Conservation (phyloP, 768 basidiomycete species). For the Rhizopogon rudus region DNA sequence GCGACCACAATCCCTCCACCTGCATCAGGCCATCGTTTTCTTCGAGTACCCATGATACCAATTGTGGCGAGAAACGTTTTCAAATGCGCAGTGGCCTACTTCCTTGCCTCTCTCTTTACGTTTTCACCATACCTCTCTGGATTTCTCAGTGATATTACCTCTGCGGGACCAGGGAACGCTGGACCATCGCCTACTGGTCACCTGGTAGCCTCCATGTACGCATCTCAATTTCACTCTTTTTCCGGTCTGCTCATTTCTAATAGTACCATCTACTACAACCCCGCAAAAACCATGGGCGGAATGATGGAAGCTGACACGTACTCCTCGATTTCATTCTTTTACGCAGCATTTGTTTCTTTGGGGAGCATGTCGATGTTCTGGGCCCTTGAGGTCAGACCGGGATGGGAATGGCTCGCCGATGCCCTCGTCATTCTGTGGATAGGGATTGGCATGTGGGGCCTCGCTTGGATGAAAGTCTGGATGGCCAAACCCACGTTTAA, state of each 20-base stretch:
- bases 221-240: constrained; percentile 5
- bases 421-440: constrained; percentile 75
- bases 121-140: constrained; percentile 73
- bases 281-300: constrained; percentile 86
- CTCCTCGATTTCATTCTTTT: constrained; percentile 65
- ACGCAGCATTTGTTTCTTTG: constrained; percentile 69
- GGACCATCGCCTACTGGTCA: constrained; percentile 78
- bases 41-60: constrained; percentile 35
- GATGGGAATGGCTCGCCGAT: constrained; percentile 74
- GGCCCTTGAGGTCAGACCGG: constrained; percentile 67
- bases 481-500: constrained; percentile 88
- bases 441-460: constrained; percentile 69
- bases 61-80: constrained; percentile 65
- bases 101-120: constrained; percentile 88
- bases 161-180: constrained; percentile 39
- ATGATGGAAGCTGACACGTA: constrained; percentile 91
- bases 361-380: constrained; percentile 75
- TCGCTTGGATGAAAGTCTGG: constrained; percentile 92
- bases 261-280: constrained; percentile 86
- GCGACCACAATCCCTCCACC: constrained; percentile 6
- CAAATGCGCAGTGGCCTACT: constrained; percentile 91
- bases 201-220: constrained; percentile 91
- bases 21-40: constrained; percentile 6
- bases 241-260: not conserved
- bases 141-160: constrained; percentile 57